Evolutionary conservation across 495 filamentous ascomycete genomes (phyloP).

Genomic region (Hypoxylon crocopeplum): DNA sequence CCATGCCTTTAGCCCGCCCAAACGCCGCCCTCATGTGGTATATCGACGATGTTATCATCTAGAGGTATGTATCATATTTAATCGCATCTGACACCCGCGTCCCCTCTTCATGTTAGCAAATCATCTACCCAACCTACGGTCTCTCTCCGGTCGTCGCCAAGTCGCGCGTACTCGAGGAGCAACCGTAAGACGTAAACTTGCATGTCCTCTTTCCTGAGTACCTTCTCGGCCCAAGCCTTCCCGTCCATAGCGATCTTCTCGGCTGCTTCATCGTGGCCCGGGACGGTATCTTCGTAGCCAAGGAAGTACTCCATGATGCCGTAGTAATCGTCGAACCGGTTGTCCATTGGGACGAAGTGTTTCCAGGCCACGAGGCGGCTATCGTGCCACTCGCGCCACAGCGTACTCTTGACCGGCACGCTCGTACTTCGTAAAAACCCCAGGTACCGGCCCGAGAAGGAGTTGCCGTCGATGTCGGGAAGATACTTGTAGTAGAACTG

Average conservation of each 20-base stretch:
- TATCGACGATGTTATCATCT: constrained; percentile 31
- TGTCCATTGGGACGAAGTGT: constrained; percentile 88
- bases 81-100: neutral
- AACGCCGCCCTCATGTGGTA: constrained; percentile 41
- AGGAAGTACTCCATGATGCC: constrained; percentile 82
- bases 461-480: constrained; percentile 76
- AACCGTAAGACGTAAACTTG: constrained; percentile 73
- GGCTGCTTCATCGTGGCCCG: constrained; percentile 64
- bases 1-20: constrained; percentile 24
- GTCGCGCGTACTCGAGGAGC: constrained; percentile 73
- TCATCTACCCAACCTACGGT: constrained; percentile 69
- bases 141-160: constrained; percentile 70
- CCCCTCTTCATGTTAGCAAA: constrained; percentile 35
- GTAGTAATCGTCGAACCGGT: constrained; percentile 76
- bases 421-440: constrained; percentile 70
- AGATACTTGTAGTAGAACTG: constrained; percentile 69
- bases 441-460: constrained; percentile 73
- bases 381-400: constrained; percentile 81
- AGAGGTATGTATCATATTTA: constrained; percentile 23
- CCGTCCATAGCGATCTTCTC: constrained; percentile 67
- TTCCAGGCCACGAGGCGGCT: constrained; percentile 71
- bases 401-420: constrained; percentile 73
- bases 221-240: constrained; percentile 70
- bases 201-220: constrained; percentile 75
- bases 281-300: constrained; percentile 54